Conservation (phyloP, 768 basidiomycete species). For the Phaeolepiota aurea region DNA sequence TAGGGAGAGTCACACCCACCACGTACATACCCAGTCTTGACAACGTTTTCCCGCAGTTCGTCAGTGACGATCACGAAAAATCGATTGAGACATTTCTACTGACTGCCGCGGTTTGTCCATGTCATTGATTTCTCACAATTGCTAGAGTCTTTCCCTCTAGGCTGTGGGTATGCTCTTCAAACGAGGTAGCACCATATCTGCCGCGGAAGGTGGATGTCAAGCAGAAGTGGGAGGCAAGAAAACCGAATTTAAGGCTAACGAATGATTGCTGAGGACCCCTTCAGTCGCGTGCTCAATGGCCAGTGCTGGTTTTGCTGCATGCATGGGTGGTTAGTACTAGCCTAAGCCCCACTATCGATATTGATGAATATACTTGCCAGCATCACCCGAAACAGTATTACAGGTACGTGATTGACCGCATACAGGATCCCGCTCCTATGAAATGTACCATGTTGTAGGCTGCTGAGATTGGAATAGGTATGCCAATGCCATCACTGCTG, state of each 20-base stretch:
- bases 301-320: conserved; percentile 86
- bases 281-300: conserved; percentile 95
- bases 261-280: background rate
- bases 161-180: conserved; percentile 95
- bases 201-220: conserved; percentile 93
- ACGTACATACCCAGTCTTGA: too few relatives aligned
- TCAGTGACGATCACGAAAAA: conserved; percentile 86
- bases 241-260: too few relatives aligned
- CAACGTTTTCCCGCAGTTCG: conserved; percentile 49
- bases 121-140: conserved; percentile 3
- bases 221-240: conserved; percentile 83
- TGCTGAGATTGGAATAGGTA: conserved; percentile 88
- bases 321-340: conserved; percentile 70
- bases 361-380: conserved; percentile 21
- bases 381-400: conserved; percentile 73
- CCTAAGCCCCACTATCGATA: conserved; percentile 3
- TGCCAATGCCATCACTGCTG: conserved; percentile 14
- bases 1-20: too few relatives aligned
- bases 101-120: conserved; percentile 65
- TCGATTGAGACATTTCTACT: conserved; percentile 84
- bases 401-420: conserved; percentile 37
- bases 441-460: conserved; percentile 32
- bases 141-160: too few relatives aligned
- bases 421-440: conserved; percentile 8
- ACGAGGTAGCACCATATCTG: conserved; percentile 92